Evolutionary conservation across 2,329 filamentous ascomycete species (phyloP), one percentile per base, ranked within the genome.

Genomic region (Fusarium sp.): DNA sequence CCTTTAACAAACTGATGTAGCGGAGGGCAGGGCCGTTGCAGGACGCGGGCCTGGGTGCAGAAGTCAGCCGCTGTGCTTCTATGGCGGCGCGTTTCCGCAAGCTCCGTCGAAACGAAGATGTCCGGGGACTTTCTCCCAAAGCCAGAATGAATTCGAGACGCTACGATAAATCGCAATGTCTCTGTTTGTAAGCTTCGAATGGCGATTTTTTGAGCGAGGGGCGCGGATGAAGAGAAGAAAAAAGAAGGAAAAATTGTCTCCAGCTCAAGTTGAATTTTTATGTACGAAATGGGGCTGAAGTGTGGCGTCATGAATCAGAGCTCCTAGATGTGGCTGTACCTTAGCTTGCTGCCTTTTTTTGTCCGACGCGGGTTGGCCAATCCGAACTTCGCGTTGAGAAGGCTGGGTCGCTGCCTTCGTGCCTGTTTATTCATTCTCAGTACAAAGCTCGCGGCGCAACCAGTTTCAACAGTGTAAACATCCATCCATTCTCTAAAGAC

Each of bases 121-220:
- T 98, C 96, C 96, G 96, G 96, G 96, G 96, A 98, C 96, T 98
- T 98, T 98, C 96, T 98, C 96, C 96, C 95, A 96, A 98, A 98
- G 95, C 95, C 32, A 73, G 50, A 62, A 52, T 52, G 26, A 79
- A 82, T 52, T 24, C 20, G 64, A 84, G 76, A 83, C 76, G 79
- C 78, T 78, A 74, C 70, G 62, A 66, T 56, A 38, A 42, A 70
- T 51, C 58, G 58, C 67, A 70, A 69, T 61, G 81, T 89, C 88
- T 93, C 94, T 92, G 94, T 97, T 87, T 92, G 94, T 95, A 86
- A 94, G 95, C 96, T 98, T 98, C 93, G 95, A 97, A 97, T 91
- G 93, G 95, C 96, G 96, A 98, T 98, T 94, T 94, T 94, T 98
- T 91, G 94, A 95, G 89, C 95, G 95, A 98, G 94, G 91, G 93